Conservation (phyloP, 1,284 basidiomycete species). For the Chalciporus sp. region DNA sequence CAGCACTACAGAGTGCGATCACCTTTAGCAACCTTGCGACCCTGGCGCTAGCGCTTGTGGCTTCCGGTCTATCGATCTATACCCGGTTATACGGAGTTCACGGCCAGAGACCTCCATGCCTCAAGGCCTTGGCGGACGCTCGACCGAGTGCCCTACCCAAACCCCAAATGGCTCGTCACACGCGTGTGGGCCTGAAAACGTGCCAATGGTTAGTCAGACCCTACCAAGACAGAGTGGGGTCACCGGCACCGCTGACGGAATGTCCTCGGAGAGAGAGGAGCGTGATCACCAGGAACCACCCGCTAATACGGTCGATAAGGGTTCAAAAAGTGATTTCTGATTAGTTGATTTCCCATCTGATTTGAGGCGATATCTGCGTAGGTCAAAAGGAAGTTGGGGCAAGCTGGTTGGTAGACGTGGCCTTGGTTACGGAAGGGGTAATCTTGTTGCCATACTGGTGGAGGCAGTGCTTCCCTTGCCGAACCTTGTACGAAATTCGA, state of each 20-base stretch:
- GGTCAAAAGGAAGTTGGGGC: constrained; percentile 13
- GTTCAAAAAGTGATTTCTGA: constrained; percentile 19
- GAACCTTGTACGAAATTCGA: constrained; percentile 1
- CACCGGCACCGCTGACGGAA: constrained; percentile 2
- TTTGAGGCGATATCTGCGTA: constrained; percentile 12
- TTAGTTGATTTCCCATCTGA: constrained; percentile 12
- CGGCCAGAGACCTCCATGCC: background rate
- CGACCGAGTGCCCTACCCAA: constrained; percentile 17
- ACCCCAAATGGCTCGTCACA: background rate
- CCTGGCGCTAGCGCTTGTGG: background rate
- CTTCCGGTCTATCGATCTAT: background rate
- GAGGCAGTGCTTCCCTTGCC: constrained; percentile 21
- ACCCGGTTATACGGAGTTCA: background rate
- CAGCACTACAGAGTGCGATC: background rate
- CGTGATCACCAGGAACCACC: background rate
- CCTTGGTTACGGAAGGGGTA: constrained; percentile 9
- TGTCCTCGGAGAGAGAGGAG: constrained; percentile 24
- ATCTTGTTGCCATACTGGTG: constrained; percentile 18
- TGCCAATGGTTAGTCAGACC: background rate
- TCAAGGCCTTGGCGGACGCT: constrained; percentile 13
- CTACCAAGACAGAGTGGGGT: background rate
- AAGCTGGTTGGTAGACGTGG: constrained; percentile 22
- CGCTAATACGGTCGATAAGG: background rate
- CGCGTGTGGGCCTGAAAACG: background rate
- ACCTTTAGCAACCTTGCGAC: background rate